Conservation (phyloP, 192 early-diverging fungal genomes). For the Coemansia sp. region DNA sequence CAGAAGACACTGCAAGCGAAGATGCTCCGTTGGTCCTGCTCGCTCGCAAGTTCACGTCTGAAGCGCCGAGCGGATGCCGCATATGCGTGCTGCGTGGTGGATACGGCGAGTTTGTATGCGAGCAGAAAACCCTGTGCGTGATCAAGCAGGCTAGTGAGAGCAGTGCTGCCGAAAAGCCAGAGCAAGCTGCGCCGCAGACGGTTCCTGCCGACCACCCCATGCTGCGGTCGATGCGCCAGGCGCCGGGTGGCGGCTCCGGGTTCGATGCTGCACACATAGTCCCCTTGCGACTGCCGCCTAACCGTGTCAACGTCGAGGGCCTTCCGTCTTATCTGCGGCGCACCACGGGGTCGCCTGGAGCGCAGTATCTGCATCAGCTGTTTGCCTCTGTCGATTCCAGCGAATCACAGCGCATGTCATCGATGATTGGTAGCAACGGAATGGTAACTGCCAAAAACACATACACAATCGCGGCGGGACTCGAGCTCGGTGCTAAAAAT, state of each 20-base stretch:
- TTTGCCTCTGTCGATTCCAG: conserved; percentile 62
- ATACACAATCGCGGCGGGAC: conserved; percentile 75
- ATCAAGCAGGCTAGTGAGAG: conserved; percentile 2
- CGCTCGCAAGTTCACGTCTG: conserved; percentile 61
- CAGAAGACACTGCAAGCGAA: conserved; percentile 51
- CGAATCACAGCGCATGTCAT: conserved; percentile 69
- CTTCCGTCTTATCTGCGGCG: conserved; percentile 37
- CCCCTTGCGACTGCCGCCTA: conserved; percentile 42
- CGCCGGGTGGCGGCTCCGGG: conserved; percentile 37
- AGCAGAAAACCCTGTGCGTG: conserved; percentile 21
- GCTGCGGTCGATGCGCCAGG: conserved; percentile 49
- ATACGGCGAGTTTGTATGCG: conserved; percentile 29
- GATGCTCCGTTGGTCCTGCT: conserved; percentile 57
- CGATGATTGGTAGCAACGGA: conserved; percentile 61
- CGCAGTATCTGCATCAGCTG: conserved; percentile 28
- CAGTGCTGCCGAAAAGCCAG: neutral
- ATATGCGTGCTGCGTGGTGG: conserved; percentile 44
- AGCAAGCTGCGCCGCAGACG: conserved; percentile 5
- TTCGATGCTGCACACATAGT: conserved; percentile 34
- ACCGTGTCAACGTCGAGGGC: neutral
- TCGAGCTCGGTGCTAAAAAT: conserved; percentile 66
- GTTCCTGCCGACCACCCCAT: conserved; percentile 40
- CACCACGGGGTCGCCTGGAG: conserved; percentile 28
- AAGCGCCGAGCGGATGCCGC: conserved; percentile 35
- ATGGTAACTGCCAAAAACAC: conserved; percentile 53